These are phyloP conservation scores for Colletotrichum sansevieriae DNA, from an alignment of 2,329 filamentous ascomycete species.

Conservation along the genomic window DNA sequence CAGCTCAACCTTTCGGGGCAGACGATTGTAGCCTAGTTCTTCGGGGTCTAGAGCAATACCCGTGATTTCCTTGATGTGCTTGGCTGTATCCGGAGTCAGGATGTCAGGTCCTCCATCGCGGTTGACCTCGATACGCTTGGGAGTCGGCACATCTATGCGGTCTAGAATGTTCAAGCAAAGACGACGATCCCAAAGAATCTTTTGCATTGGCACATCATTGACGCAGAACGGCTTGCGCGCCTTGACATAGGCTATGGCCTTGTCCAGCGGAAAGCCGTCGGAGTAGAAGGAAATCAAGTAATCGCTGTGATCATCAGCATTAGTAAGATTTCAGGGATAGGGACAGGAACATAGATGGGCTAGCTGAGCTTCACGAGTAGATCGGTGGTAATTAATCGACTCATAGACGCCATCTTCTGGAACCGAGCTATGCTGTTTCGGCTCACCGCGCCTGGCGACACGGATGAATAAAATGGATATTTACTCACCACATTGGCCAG, in stretches of 20 bases:
- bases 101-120: slow-evolving; percentile 90
- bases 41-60: slow-evolving; percentile 79
- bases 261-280: slow-evolving; percentile 95
- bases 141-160: slow-evolving; percentile 89
- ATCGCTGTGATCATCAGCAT: slow-evolving; percentile 65
- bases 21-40: slow-evolving; percentile 65
- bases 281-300: slow-evolving; percentile 99
- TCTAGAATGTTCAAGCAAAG: slow-evolving; percentile 91
- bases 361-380: too few relatives aligned
- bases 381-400: not conserved
- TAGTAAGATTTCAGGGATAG: not conserved
- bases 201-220: slow-evolving; percentile 97
- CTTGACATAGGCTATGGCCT: slow-evolving; percentile 95
- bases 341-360: not conserved
- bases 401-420: not conserved
- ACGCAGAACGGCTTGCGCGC: slow-evolving; percentile 96
- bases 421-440: slow-evolving; percentile 50
- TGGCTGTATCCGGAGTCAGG: slow-evolving; percentile 82
- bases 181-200: slow-evolving; percentile 94
- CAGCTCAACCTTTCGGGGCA: slow-evolving; percentile 80
- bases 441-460: slow-evolving; percentile 49
- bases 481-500: slow-evolving; percentile 85
- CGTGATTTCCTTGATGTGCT: slow-evolving; percentile 83
- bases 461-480: slow-evolving; percentile 1
- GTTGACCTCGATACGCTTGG: slow-evolving; percentile 89